Conservation (phyloP, 805 yeast genomes). For the Nadsonia fulvescens region DNA sequence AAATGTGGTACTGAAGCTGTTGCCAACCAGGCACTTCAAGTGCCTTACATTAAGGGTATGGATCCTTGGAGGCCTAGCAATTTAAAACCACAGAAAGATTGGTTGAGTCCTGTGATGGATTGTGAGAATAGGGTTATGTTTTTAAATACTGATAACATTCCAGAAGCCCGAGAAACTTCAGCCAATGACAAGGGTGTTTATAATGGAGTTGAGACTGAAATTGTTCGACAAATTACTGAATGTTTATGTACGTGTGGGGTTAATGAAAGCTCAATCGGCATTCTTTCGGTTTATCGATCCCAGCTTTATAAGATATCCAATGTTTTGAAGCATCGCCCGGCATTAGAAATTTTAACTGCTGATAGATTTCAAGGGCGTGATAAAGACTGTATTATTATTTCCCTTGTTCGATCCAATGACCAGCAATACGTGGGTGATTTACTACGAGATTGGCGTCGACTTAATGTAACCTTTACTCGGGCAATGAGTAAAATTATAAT, state of each 20-base stretch:
- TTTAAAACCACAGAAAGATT: slow-evolving; percentile 14
- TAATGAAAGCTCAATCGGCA: slow-evolving; percentile 43
- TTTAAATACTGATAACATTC: slow-evolving; percentile 56
- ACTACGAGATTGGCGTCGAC: slow-evolving; percentile 73
- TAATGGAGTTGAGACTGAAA: slow-evolving; percentile 52
- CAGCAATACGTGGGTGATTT: slow-evolving; percentile 55
- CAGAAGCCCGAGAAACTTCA: slow-evolving; percentile 31
- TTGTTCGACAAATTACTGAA: slow-evolving; percentile 45
- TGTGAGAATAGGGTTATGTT: slow-evolving; percentile 46
- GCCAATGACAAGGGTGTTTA: slow-evolving; percentile 54
- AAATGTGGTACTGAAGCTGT: slow-evolving; percentile 57
- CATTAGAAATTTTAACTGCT: slow-evolving; percentile 72
- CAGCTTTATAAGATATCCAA: slow-evolving; percentile 40
- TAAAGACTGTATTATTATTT: slow-evolving; percentile 76
- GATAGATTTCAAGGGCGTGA: slow-evolving; percentile 95
- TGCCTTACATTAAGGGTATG: slow-evolving; percentile 25
- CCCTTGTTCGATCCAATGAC: slow-evolving; percentile 69
- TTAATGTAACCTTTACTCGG: slow-evolving; percentile 88
- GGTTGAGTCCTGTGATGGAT: slow-evolving; percentile 43
- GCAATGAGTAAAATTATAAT: slow-evolving; percentile 71
- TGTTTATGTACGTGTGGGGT: slow-evolving; percentile 46
- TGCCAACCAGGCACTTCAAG: slow-evolving; percentile 33
- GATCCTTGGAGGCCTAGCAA: slow-evolving; percentile 4
- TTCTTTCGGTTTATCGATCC: slow-evolving; percentile 76
- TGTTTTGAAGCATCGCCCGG: slow-evolving; percentile 18